Evolutionary conservation across 352 stramenopile species (phyloP), one percentile per base, ranked within the genome.

Genomic region (Phytophthora cryptogea): DNA sequence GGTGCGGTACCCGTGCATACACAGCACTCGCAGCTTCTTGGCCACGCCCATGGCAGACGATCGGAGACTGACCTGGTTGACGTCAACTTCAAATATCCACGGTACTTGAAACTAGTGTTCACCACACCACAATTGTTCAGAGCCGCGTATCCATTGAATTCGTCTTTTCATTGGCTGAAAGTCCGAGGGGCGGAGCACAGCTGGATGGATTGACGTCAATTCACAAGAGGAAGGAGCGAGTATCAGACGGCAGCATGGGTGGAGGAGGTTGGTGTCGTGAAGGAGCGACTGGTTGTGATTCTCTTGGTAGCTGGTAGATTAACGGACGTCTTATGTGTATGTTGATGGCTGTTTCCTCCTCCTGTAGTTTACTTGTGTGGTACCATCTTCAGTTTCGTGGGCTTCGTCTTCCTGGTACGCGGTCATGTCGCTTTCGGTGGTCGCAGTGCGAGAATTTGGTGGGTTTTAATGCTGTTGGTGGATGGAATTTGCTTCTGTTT

Each of bases 321-420:
- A 10, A 59, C n/a, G 27, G 26, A 11, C 14, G 39, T 41, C 17
- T 49, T 1, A n/a, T 63, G 14, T 58, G 0, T 48, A 13, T 47
- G 10, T 51, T 11, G 43, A 50, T 63, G 8, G 5, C 1, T 11
- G 8, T 44, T 48, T 52, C 9, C 20, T 4, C 30, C 5, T 0
- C 3, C 33, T 69, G 16, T 20, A 94, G 85, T 68, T 33, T 90
- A 88, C 54, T 68, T 94, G 27, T 89, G 78, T 39, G 83, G 82
- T 56, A 83, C 82, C 40, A 92, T 92, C 54, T 88, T 94, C 63
- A 80, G 65, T 54, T 94, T 94, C 55, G 59, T 78, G 0, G 85
- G 85, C 31, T 88, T 86, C 63, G 74, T 92, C 59, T 94, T 94
- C 66, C 63, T 91, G 70, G 84, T 94, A 55, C 31, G 20, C 20